phyloP scores from a whole-genome alignment of 2,329 filamentous ascomycete genomes.

The Microsporum ferrugineum region DNA sequence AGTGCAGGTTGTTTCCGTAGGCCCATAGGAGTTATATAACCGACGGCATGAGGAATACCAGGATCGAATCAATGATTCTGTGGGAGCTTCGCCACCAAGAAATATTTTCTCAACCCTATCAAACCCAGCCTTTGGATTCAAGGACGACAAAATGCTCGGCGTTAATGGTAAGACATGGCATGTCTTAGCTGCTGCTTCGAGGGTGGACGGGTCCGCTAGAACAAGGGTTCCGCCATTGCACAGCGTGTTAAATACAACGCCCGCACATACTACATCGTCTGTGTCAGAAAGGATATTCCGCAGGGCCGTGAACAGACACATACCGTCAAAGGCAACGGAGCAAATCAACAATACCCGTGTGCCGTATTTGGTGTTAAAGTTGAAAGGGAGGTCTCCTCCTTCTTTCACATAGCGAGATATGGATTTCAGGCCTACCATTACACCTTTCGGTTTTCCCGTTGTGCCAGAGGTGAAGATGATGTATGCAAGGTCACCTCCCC shows the following conservation, averaged over 20 bases:
- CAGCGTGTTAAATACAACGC: not conserved
- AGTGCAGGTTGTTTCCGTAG: slow-evolving; percentile 1
- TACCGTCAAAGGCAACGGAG: slow-evolving; percentile 6
- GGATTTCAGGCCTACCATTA: slow-evolving; percentile 2
- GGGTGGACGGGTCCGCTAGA: not conserved
- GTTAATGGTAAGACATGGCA: not conserved
- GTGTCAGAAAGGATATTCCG: not conserved
- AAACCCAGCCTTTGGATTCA: not conserved
- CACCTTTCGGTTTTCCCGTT: slow-evolving; percentile 7
- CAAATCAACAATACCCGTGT: slow-evolving; percentile 1
- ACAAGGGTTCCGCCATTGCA: not conserved
- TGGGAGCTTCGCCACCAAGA: slow-evolving; percentile 1
- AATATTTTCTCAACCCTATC: not conserved
- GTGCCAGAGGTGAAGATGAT: slow-evolving; percentile 13
- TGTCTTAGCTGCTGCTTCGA: not conserved
- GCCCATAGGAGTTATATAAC: slow-evolving; percentile 1
- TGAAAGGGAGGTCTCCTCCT: slow-evolving; percentile 1
- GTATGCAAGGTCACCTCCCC: not conserved
- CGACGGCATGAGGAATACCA: not conserved
- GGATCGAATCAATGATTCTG: not conserved
- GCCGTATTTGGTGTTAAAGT: not conserved
- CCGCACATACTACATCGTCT: not conserved
- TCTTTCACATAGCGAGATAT: slow-evolving; percentile 8
- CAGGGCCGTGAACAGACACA: not conserved
- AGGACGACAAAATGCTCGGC: not conserved